Percentiles rank a stretch among this genome's conserved stretches.
Conservation (phyloP, 2,329 filamentous ascomycete genomes). For the Fusarium oligoseptatum region DNA sequence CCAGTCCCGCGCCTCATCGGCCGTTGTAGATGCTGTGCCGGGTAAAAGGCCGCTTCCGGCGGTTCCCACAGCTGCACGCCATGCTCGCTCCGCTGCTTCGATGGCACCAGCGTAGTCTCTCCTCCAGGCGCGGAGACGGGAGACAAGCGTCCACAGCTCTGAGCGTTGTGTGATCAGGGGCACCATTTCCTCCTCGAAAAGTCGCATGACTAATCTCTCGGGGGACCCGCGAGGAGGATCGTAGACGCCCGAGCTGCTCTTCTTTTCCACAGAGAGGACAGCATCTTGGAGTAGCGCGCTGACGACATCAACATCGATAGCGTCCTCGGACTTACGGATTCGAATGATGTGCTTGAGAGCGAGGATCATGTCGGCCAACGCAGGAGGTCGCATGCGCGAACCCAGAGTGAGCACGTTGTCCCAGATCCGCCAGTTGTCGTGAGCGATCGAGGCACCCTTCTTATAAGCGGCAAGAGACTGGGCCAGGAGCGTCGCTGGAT, state of each 20-base stretch:
- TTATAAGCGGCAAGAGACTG: slow-evolving; percentile 90
- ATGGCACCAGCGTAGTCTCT: slow-evolving; percentile 78
- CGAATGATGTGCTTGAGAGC: slow-evolving; percentile 82
- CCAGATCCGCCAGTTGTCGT: slow-evolving; percentile 94
- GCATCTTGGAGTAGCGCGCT: slow-evolving; percentile 79
- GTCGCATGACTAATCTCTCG: slow-evolving; percentile 73
- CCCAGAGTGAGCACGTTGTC: slow-evolving; percentile 94
- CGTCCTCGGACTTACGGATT: slow-evolving; percentile 82
- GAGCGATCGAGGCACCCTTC: slow-evolving; percentile 84
- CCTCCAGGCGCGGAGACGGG: slow-evolving; percentile 80
- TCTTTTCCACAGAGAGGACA: slow-evolving; percentile 61
- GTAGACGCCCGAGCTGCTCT: slow-evolving; percentile 48
- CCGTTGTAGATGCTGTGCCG: slow-evolving; percentile 55
- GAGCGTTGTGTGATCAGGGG: slow-evolving; percentile 87
- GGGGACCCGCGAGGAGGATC: slow-evolving; percentile 67
- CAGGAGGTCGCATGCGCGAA: slow-evolving; percentile 80
- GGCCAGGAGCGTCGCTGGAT: slow-evolving; percentile 72
- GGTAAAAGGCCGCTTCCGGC: slow-evolving; percentile 61
- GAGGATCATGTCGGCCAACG: slow-evolving; percentile 80
- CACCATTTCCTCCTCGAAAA: slow-evolving; percentile 81
- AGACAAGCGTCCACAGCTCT: slow-evolving; percentile 81
- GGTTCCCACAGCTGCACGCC: slow-evolving; percentile 77
- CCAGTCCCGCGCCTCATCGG: slow-evolving; percentile 51
- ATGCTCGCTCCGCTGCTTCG: slow-evolving; percentile 89
- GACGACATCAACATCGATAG: slow-evolving; percentile 81